Base-by-base conservation (phyloP, 805 yeast species). In the Metschnikowia shivogae region DNA sequence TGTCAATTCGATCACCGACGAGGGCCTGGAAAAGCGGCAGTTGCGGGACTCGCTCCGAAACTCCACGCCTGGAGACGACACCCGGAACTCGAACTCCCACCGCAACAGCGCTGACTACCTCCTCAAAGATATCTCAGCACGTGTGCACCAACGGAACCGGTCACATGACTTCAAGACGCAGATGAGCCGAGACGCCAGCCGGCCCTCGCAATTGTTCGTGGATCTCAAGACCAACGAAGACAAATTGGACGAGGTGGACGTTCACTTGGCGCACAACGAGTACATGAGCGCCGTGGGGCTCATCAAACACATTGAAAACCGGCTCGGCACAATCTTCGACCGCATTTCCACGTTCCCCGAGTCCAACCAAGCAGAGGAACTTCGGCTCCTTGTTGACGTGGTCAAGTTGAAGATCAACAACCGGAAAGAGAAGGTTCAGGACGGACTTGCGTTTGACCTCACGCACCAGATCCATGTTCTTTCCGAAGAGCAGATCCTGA, bases 211-310 rank as follows among this genome's bases (percentile, higher is more conserved):
- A 56, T 42, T 68, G 12, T 66, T 78, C 49, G 69, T 72, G 44
- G 76, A 67, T 14, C 65, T 84, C 44, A 76, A 77, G 44, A 64
- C 65, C 27, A 67, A 81, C 11, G 89, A 84, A 54, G 84, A 81
- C 42, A 63, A 70, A 28, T 67, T 86, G 13, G 89, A 85, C 56
- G 88, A 84, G 44, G 72, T 84, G 34, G 93, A 86, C 58, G 78
- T 83, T 11, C 72, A 72, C 44, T 70, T 85, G 22, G 83, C 87
- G 9, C 82, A 84, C 54, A 75, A 78, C 43, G 72, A 75, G 44
- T 83, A 74, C 54, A 63, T 59, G 41, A 69, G 66, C 35, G 71
- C 78, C 4, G 77, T 75, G 14, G 74, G 73, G 6, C 55, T 67
- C 24, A 61, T 72, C 34, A 59, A 58, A 27, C 68, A 67, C 49